A percentile compares a stretch with the other conserved stretches of the same genome.
These are phyloP conservation scores for Macadamia tetraphylla DNA, from an alignment of 164 flowering plant genomes.

Conservation along the genomic window DNA sequence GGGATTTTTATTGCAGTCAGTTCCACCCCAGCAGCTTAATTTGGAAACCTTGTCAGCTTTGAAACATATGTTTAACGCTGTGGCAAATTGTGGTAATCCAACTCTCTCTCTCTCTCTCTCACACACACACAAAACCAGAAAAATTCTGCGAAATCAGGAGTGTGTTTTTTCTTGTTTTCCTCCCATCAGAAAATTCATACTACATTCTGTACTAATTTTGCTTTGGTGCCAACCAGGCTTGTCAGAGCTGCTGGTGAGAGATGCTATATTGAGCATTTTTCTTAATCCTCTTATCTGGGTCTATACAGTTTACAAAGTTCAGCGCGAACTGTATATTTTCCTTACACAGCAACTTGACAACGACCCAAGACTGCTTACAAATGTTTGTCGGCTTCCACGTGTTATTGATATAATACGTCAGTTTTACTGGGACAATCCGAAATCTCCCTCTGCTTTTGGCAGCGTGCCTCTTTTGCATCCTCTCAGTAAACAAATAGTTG, in stretches of 20 bases:
- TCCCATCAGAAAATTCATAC: no score
- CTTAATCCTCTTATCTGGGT: constrained; percentile 90
- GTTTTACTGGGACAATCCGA: constrained; percentile 73
- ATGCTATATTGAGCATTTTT: constrained; percentile 74
- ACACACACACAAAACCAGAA: no score
- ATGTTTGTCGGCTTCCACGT: constrained; percentile 71
- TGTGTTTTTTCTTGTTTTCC: no score
- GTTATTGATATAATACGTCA: constrained; percentile 71
- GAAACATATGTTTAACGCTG: constrained; percentile 66
- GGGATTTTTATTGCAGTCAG: constrained; percentile 84
- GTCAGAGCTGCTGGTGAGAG: constrained; percentile 74
- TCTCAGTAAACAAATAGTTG: constrained; percentile 45
- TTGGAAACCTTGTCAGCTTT: constrained; percentile 80
- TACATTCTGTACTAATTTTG: not conserved
- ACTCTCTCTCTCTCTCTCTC: no score
- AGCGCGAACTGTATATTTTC: constrained; percentile 91
- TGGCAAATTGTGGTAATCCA: no score
- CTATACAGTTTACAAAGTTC: constrained; percentile 68
- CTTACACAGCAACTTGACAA: constrained; percentile 88
- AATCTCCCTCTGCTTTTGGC: constrained; percentile 44
- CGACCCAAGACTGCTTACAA: constrained; percentile 68
- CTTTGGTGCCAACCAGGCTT: constrained; percentile 41
- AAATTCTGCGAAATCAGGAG: no score
- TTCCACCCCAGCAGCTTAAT: constrained; percentile 76
- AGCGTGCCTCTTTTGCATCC: constrained; percentile 61